Evolutionary conservation across 1,284 basidiomycete species (phyloP).

Genomic region (Tetrapyrgos nigripes): DNA sequence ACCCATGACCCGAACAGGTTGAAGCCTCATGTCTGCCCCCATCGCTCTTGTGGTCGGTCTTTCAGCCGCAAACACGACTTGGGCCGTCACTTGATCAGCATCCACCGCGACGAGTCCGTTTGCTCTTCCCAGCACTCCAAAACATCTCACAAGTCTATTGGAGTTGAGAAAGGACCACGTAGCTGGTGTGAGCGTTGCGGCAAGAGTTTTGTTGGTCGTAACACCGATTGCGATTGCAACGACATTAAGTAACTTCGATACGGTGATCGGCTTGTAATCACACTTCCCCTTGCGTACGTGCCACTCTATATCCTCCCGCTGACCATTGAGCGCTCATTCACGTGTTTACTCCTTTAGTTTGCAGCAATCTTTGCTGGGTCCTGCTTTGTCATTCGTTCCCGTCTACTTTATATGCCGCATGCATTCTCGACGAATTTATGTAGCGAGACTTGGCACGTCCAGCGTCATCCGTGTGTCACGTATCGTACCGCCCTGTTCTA

Average conservation of each 20-base stretch:
- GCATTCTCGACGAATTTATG: constrained; percentile 4
- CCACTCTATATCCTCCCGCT: background rate
- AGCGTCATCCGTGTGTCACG: constrained; percentile 62
- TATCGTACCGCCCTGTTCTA: constrained; percentile 62
- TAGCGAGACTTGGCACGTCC: constrained; percentile 43
- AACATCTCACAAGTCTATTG: constrained; percentile 55
- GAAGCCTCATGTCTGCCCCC: constrained; percentile 86
- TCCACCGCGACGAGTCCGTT: constrained; percentile 75
- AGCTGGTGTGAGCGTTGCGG: constrained; percentile 80
- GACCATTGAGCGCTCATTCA: background rate
- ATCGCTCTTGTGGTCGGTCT: constrained; percentile 81
- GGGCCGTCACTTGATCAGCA: constrained; percentile 84
- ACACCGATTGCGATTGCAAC: constrained; percentile 65
- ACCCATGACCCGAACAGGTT: constrained; percentile 88
- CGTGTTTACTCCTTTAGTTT: background rate
- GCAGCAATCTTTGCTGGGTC: background rate
- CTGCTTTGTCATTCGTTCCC: constrained; percentile 4
- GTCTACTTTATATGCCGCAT: constrained; percentile 3
- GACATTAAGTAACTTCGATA: constrained; percentile 67
- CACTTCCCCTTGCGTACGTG: background rate
- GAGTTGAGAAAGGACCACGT: constrained; percentile 65
- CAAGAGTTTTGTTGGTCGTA: constrained; percentile 67
- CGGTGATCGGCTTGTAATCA: background rate
- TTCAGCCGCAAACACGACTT: constrained; percentile 92
- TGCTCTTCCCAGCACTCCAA: constrained; percentile 45